Base-by-base conservation (phyloP, 179 eudicot species). In the Silene coronaria region DNA sequence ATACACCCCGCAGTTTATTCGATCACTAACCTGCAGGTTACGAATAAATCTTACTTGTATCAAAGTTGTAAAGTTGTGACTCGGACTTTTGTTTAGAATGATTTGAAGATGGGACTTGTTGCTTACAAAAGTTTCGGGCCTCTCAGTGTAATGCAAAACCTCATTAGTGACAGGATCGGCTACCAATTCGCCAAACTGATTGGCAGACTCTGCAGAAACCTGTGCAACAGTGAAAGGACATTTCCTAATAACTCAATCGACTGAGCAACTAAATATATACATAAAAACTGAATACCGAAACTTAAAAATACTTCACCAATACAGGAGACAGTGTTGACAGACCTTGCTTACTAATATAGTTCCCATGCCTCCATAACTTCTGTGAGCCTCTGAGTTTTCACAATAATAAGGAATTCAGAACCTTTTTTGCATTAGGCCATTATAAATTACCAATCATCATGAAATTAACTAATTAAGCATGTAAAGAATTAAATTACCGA, bases 261-360 rank as follows among this genome's bases (percentile, higher is more conserved):
- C 51, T 45, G 51, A 45, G 59, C 38, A 62, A n/a, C 6, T 51
- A 61, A 26, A 70, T 32, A 70, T 32, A n/a, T 32, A 1, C 2
- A 3, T 12, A 61, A 27, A 32, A 66, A 53, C 6, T 32, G 51
- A 22, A 34, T 45, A n/a, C 21, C 30, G n/a, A n/a, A n/a, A n/a
- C n/a, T n/a, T n/a, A n/a, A n/a, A n/a, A n/a, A n/a, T n/a, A n/a
- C n/a, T n/a, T n/a, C n/a, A n/a, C n/a, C n/a, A n/a, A n/a, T n/a
- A n/a, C 51, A 3, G 14, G 51, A 45, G 46, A 23, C 27, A 0
- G 72, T 53, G 23, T 14, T 61, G 85, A 79, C 82, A 19, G 38
- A 90, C 99, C 97, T 88, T 96, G 81, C 84, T 91, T 12, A 96
- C 99, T 79, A 96, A 84, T 80, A 96, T 72, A 8, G 98, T 96